A percentile compares a stretch with the other conserved stretches of the same genome.
These are phyloP conservation scores for Paramecium caudatum DNA, from an alignment of 73 alveolate species.

Conservation along the genomic window DNA sequence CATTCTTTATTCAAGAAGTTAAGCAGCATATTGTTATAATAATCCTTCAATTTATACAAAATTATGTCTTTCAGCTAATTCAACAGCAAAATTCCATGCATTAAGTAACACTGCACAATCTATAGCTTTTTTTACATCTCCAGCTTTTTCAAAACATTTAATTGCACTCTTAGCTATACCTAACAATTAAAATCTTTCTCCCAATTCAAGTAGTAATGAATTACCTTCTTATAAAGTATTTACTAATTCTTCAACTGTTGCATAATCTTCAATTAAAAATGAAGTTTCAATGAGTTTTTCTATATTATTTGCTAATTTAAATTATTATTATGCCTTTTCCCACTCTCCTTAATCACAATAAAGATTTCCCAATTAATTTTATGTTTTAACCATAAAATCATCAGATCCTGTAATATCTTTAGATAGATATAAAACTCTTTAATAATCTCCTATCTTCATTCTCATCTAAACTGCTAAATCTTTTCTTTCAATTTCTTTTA, in stretches of 20 bases:
- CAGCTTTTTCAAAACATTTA: constrained; percentile 92
- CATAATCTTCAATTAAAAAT: constrained; percentile 91
- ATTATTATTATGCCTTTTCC: constrained; percentile 90
- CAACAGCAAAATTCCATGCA: constrained; percentile 99
- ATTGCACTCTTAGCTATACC: constrained; percentile 98
- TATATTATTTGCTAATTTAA: constrained; percentile 86
- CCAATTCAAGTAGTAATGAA: constrained; percentile 88
- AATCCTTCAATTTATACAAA: constrained; percentile 99
- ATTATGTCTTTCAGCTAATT: constrained; percentile 99
- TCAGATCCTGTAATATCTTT: constrained; percentile 95
- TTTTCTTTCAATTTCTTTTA: constrained; percentile 98
- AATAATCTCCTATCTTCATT: constrained; percentile 98
- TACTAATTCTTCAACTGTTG: constrained; percentile 84
- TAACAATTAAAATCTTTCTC: constrained; percentile 93
- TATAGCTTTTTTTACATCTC: constrained; percentile 99
- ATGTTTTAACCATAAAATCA: constrained; percentile 89
- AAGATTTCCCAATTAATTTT: constrained; percentile 85
- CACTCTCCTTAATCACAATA: constrained; percentile 89
- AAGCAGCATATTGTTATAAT: constrained; percentile 96
- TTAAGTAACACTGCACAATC: constrained; percentile 98
- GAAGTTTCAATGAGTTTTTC: constrained; percentile 92
- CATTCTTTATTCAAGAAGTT: constrained; percentile 97
- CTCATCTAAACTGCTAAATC: constrained; percentile 96
- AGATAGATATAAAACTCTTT: constrained; percentile 90
- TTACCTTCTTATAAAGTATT: constrained; percentile 90